These are phyloP conservation scores for Rhypophila decipiens DNA, from an alignment of 495 filamentous ascomycete genomes.

Conservation along the genomic window DNA sequence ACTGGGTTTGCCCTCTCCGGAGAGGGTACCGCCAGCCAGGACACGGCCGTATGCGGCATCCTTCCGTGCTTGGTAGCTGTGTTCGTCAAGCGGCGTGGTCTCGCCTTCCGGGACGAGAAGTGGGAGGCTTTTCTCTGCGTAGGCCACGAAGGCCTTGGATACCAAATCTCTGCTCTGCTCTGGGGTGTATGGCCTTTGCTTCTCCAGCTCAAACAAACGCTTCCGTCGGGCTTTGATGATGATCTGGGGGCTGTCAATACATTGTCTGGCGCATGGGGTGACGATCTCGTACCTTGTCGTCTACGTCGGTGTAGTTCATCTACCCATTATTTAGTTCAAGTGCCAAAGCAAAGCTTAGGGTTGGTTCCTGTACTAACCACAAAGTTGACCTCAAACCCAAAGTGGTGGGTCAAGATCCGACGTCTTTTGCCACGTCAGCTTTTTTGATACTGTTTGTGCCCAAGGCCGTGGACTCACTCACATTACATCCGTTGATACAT, in stretches of 20 bases:
- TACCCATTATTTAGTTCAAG: conserved; percentile 1
- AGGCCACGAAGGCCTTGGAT: conserved; percentile 61
- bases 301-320: conserved; percentile 91
- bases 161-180: conserved; percentile 44
- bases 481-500: conserved; percentile 91
- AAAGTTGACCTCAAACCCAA: conserved; percentile 78
- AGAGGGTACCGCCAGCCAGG: conserved; percentile 55
- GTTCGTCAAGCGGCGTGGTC: conserved; percentile 31
- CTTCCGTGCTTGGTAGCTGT: conserved; percentile 49
- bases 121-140: conserved; percentile 72
- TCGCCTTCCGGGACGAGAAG: conserved; percentile 40
- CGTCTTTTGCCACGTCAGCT: too few relatives aligned
- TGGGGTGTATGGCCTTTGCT: conserved; percentile 37
- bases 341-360: neutral
- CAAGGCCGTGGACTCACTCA: conserved; percentile 53
- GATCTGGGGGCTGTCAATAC: conserved; percentile 45
- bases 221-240: conserved; percentile 77
- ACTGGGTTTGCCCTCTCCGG: conserved; percentile 51
- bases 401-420: conserved; percentile 79
- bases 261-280: too few relatives aligned
- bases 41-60: conserved; percentile 59
- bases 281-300: conserved; percentile 79
- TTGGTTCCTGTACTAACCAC: conserved; percentile 35
- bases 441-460: neutral
- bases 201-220: conserved; percentile 60